Conservation (phyloP, 2,329 filamentous ascomycete species). For the Fusarium algeriense region DNA sequence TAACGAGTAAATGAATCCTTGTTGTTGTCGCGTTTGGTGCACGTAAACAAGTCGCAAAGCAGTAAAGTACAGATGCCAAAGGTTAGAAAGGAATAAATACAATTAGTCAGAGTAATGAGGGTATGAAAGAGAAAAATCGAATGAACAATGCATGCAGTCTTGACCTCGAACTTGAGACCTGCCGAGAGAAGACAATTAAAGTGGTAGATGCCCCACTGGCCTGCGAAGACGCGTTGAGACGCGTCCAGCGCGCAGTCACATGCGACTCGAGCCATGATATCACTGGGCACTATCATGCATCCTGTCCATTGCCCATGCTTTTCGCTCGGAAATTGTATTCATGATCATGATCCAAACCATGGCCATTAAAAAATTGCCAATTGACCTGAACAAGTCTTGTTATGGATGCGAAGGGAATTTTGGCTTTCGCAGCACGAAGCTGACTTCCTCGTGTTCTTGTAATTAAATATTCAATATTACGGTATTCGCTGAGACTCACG, state of each 20-base stretch:
- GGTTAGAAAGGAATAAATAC: neutral
- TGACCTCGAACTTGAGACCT: neutral
- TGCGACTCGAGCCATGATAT: conserved; percentile 31
- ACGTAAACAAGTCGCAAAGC: fast-evolving
- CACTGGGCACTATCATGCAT: neutral
- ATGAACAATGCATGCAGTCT: neutral
- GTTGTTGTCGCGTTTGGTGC: neutral
- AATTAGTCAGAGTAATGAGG: neutral
- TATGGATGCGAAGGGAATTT: no score
- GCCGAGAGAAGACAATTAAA: conserved; percentile 4
- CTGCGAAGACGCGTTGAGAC: conserved; percentile 28
- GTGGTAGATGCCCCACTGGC: conserved; percentile 21
- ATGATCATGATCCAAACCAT: neutral
- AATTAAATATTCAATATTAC: neutral
- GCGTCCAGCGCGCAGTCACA: conserved; percentile 39
- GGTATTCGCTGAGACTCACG: neutral
- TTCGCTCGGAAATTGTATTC: neutral
- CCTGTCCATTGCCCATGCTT: neutral
- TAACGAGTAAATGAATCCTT: neutral
- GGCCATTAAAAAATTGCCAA: neutral
- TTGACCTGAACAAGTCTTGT: fast-evolving
- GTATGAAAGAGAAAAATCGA: neutral
- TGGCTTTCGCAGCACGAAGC: fast-evolving
- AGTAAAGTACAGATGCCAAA: fast-evolving
- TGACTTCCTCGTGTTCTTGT: neutral